Percentiles rank a stretch among this genome's conserved stretches.
Conservation (phyloP, 169 alveolate species). For the Plasmodium coatneyi region DNA sequence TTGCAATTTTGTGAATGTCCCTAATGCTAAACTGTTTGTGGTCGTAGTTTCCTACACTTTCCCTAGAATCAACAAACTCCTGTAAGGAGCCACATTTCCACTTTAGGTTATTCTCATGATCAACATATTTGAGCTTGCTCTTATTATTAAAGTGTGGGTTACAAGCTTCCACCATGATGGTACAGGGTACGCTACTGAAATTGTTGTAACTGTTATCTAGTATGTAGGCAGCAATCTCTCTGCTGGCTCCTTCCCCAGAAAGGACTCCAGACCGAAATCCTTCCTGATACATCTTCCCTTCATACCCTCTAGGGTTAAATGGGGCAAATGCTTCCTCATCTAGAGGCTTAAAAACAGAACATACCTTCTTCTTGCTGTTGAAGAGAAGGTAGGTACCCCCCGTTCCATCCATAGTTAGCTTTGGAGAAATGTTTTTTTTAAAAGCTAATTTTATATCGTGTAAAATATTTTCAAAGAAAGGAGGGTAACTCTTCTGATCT, state of each 20-base stretch:
- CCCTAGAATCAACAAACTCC: conserved; percentile 91
- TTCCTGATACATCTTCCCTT: conserved; percentile 93
- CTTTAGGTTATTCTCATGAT: conserved; percentile 74
- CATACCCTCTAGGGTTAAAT: conserved; percentile 97
- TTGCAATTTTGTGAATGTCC: conserved; percentile 96
- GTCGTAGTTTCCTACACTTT: conserved; percentile 95
- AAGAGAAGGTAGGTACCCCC: conserved; percentile 96
- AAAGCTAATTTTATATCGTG: conserved; percentile 92
- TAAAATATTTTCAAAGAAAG: conserved; percentile 78
- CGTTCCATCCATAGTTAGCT: conserved; percentile 98
- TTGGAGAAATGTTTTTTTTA: conserved; percentile 94
- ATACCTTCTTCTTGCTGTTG: conserved; percentile 88
- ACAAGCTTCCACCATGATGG: conserved; percentile 97
- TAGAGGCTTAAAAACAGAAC: conserved; percentile 97
- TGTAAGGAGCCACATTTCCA: conserved; percentile 93
- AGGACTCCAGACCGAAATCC: conserved; percentile 95
- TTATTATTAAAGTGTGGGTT: conserved; percentile 94
- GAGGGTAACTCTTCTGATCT: conserved; percentile 78
- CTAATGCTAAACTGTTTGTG: conserved; percentile 93
- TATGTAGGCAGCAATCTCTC: conserved; percentile 99
- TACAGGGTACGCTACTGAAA: conserved; percentile 96
- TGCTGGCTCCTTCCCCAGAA: conserved; percentile 98
- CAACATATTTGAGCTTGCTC: conserved; percentile 74
- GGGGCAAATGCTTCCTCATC: conserved; percentile 99
- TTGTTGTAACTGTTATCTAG: conserved; percentile 91